These are phyloP conservation scores for Iris pallida DNA, from an alignment of 116 monocot genomes.

Conservation along the genomic window DNA sequence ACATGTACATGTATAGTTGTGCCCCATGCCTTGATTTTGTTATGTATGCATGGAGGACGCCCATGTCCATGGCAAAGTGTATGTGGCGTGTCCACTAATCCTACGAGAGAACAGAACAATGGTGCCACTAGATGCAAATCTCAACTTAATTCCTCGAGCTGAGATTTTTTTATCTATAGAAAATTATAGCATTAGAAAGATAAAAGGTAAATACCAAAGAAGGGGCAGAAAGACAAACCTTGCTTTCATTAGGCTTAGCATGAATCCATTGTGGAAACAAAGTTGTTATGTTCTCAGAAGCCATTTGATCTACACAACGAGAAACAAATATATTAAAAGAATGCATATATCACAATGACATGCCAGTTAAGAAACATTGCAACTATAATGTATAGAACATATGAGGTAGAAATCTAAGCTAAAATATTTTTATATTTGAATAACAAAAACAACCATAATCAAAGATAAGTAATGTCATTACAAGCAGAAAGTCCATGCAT, in stretches of 20 bases:
- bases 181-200: no score
- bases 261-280: constrained; percentile 97
- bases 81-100: no score
- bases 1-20: no score
- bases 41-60: no score
- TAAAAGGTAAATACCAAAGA: constrained; percentile 6
- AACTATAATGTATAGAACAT: constrained; percentile 4
- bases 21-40: no score
- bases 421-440: neutral
- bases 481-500: neutral
- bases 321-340: neutral
- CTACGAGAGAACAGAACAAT: no score
- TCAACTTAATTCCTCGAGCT: no score
- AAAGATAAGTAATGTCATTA: neutral
- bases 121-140: no score
- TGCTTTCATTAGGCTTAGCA: constrained; percentile 65
- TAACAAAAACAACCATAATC: neutral
- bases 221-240: constrained; percentile 32
- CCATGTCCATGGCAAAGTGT: no score
- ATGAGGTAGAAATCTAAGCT: neutral
- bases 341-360: neutral
- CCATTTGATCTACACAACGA: constrained; percentile 55
- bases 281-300: constrained; percentile 66
- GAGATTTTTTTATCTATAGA: no score
- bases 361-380: neutral